These are phyloP conservation scores for Fraxinus americana DNA, from an alignment of 257 asterid species.

Conservation along the genomic window DNA sequence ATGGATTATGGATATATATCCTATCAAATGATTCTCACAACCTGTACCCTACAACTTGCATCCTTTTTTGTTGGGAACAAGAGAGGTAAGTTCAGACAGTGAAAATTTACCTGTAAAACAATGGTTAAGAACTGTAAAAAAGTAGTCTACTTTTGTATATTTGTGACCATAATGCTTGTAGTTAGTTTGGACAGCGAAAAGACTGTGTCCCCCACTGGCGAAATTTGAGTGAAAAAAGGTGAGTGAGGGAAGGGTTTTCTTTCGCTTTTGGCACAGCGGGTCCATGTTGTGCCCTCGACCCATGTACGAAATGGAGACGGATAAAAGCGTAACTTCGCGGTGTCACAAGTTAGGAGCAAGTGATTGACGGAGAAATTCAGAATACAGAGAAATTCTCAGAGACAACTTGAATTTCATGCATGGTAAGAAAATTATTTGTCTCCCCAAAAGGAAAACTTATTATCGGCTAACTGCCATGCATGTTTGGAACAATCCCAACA, in stretches of 20 bases:
- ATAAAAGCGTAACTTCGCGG: background rate
- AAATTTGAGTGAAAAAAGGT: background rate
- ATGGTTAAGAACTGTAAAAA: background rate
- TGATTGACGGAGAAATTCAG: background rate
- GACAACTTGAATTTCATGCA: conserved; percentile 27
- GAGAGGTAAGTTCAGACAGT: too few relatives aligned
- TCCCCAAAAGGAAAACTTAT: conserved; percentile 22
- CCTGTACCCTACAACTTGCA: too few relatives aligned
- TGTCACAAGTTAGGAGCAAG: background rate
- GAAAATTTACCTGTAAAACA: too few relatives aligned
- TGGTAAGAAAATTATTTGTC: conserved; percentile 19
- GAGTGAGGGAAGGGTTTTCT: background rate
- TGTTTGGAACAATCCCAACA: conserved; percentile 17
- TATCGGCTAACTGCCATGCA: conserved; percentile 3
- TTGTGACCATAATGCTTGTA: background rate
- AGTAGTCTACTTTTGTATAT: background rate
- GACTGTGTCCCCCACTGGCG: background rate
- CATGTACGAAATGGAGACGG: background rate
- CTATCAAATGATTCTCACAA: too few relatives aligned
- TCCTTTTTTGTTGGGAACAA: too few relatives aligned
- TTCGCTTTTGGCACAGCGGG: background rate
- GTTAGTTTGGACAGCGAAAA: background rate
- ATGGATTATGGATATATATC: too few relatives aligned
- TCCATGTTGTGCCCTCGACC: background rate
- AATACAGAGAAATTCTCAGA: background rate